Percentiles rank a stretch among this genome's conserved stretches.
Conservation (phyloP, 1,139 yeast species). For the Entelexis sorbosivorans region DNA sequence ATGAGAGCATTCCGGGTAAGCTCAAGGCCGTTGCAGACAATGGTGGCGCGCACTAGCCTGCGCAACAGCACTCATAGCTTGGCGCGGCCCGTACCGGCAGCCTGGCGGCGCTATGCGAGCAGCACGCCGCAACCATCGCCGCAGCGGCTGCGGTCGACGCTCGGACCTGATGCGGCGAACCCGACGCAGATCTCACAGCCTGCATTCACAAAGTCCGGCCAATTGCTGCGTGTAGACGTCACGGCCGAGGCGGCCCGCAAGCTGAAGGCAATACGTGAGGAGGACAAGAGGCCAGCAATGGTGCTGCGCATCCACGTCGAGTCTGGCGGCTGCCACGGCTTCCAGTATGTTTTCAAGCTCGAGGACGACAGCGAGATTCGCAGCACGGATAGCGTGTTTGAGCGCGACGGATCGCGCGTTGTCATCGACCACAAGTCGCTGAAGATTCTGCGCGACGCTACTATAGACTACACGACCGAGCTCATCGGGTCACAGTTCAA, state of each 20-base stretch:
- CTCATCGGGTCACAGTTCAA: constrained; percentile 91
- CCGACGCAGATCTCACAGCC: constrained; percentile 22
- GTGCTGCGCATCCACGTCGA: constrained; percentile 74
- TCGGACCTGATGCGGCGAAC: constrained; percentile 22
- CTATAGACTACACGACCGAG: constrained; percentile 81
- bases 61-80: neutral
- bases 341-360: constrained; percentile 70
- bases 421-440: constrained; percentile 72
- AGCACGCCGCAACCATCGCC: neutral
- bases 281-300: constrained; percentile 50
- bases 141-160: constrained; percentile 12
- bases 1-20: neutral
- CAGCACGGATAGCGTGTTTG: constrained; percentile 43
- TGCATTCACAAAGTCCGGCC: constrained; percentile 19
- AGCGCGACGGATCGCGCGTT: constrained; percentile 57
- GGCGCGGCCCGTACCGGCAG: neutral
- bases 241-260: constrained; percentile 31
- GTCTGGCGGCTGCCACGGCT: constrained; percentile 98
- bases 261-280: constrained; percentile 44
- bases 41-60: neutral
- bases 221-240: constrained; percentile 19
- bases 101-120: neutral
- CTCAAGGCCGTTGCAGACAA: neutral
- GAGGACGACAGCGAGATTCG: constrained; percentile 40
- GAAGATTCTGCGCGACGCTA: constrained; percentile 73